Evolutionary conservation across 176 grass and related monocot species (phyloP).

Genomic region (Aegilops sharonensis): DNA sequence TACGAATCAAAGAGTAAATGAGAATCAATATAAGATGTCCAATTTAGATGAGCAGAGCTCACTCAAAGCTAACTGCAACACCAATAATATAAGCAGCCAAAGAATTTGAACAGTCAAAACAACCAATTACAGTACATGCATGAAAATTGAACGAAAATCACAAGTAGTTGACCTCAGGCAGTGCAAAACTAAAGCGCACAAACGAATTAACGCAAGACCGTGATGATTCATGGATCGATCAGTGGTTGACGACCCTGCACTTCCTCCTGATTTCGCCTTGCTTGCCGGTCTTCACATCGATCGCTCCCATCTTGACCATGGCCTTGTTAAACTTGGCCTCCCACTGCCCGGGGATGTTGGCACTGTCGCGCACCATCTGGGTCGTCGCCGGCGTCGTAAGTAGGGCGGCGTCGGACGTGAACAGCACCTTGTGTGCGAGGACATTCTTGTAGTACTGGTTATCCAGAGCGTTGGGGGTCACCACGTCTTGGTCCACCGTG

Average conservation of each 20-base stretch:
- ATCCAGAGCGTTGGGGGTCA: neutral
- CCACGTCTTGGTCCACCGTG: neutral
- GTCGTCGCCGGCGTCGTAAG: neutral
- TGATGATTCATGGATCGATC: neutral
- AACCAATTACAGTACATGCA: neutral
- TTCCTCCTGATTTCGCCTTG: neutral
- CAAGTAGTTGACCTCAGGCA: neutral
- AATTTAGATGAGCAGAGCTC: no score
- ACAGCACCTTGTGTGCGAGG: neutral
- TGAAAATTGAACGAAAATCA: neutral
- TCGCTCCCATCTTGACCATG: neutral
- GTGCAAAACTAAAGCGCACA: neutral
- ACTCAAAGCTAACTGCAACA: no score
- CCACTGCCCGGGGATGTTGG: neutral
- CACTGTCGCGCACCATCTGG: neutral
- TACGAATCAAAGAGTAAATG: no score
- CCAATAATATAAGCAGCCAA: neutral
- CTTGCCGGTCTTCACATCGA: neutral
- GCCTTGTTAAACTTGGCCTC: neutral
- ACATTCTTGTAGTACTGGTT: neutral
- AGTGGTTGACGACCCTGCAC: neutral
- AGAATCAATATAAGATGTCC: no score
- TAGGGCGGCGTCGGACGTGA: neutral
- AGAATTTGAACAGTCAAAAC: neutral
- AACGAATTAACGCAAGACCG: neutral